Base-by-base conservation (phyloP, 176 grass and related monocot species). In the Avena atlantica region DNA sequence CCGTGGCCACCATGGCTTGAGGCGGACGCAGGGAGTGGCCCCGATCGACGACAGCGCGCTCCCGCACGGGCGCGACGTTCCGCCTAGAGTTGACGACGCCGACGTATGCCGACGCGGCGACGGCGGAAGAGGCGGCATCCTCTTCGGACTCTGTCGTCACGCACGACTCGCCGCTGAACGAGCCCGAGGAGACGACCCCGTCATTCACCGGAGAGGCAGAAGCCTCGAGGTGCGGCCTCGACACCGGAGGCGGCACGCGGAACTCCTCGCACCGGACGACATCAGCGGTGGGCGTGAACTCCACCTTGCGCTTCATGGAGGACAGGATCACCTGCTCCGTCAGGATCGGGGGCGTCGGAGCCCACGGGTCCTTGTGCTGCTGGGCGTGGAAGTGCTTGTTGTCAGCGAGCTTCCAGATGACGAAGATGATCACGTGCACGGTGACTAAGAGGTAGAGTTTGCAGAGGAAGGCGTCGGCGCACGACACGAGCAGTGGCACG, bases 331-430 rank as follows among this genome's bases (percentile, higher is more conserved):
- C 57, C 53, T 82, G 69, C 23, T 72, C 78, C 3, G 67, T 12
- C 27, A 42, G 67, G 0, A 25, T 24, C 1, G 71, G 13, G n/a
- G 72, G 81, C 6, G 7, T 58, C 36, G 3, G 74, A 0, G 55
- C 70, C 25, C 78, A 84, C 1, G 56, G 68, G 49, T 88, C 81
- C 85, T 85, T 77, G 81, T 71, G 62, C 48, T 50, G 48, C 12
- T 34, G 49, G 14, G 19, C 31, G 21, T 77, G 89, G 86, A 44
- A 79, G 49, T 91, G 87, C 71, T 81, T 95, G 44, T 90, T 84
- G 73, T 91, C 93, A 84, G 93, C 93, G 84, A 98, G 96, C 88
- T 94, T 94, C 93, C 93, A 95, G 84, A 98, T 93, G 88, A 93
- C 86, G 84, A 98, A 76, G 84, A 95, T 94, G 91, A 98, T 92